Conservation (phyloP, 2,329 filamentous ascomycete genomes). For the Aspergillus pseudoviridinutans region DNA sequence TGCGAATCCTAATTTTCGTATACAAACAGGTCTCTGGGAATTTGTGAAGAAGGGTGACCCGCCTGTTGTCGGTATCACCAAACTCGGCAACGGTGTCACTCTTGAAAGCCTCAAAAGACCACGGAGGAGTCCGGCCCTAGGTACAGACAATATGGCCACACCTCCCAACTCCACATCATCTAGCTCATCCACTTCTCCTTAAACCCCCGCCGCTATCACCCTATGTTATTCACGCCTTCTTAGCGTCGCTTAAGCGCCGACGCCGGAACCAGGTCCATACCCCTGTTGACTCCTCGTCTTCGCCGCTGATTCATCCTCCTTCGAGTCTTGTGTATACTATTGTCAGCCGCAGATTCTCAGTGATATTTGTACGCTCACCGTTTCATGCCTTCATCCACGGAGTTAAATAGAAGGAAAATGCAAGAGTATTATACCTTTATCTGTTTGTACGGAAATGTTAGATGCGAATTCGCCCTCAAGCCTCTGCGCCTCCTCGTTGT, state of each 20-base stretch:
- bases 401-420: constrained; percentile 25
- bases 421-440: constrained; percentile 36
- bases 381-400: constrained; percentile 22
- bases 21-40: constrained; percentile 59
- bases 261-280: constrained; percentile 52
- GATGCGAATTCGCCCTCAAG: constrained; percentile 53
- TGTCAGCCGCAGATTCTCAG: constrained; percentile 32
- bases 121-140: constrained; percentile 59
- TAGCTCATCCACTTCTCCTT: constrained; percentile 34
- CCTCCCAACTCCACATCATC: constrained; percentile 33
- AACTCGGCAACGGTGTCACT: constrained; percentile 75
- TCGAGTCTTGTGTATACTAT: constrained; percentile 39
- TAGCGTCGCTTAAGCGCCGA: constrained; percentile 47
- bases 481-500: constrained; percentile 52
- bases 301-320: constrained; percentile 34
- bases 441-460: constrained; percentile 32
- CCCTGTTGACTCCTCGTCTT: constrained; percentile 49
- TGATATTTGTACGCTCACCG: constrained; percentile 14
- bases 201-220: constrained; percentile 15
- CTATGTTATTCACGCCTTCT: constrained; percentile 8
- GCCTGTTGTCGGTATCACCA: constrained; percentile 87
- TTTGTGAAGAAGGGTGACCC: constrained; percentile 92
- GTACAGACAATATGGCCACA: constrained; percentile 24
- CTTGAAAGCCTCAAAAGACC: constrained; percentile 79
- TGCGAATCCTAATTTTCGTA: constrained; percentile 18